phyloP scores from a whole-genome alignment of 1,284 basidiomycete genomes.

The Ceratobasidium sp. region DNA sequence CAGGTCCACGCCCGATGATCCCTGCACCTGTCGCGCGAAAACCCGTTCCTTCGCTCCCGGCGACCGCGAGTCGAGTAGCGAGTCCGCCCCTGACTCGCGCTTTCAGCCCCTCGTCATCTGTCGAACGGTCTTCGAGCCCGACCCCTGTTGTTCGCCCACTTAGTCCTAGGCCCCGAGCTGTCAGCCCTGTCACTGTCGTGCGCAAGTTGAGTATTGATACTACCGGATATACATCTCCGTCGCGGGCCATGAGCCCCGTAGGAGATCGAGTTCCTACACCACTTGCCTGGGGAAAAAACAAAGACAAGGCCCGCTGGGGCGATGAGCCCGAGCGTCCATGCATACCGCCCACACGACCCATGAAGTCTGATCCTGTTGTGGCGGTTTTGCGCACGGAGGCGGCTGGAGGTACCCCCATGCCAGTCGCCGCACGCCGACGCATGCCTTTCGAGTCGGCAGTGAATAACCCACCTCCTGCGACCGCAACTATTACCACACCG shows the following conservation, averaged over 20 bases:
- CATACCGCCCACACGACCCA: neutral
- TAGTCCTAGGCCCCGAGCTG: constrained; percentile 6
- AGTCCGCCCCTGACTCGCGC: constrained; percentile 24
- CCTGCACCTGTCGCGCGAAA: constrained; percentile 38
- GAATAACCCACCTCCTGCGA: constrained; percentile 8
- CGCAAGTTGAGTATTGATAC: constrained; percentile 31
- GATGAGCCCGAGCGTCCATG: constrained; percentile 15
- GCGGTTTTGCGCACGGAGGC: constrained; percentile 30
- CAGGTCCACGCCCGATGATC: constrained; percentile 2
- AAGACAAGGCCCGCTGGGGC: neutral
- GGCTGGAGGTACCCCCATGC: constrained; percentile 33
- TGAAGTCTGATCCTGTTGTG: neutral
- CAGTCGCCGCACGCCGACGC: constrained; percentile 15
- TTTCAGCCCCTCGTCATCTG: constrained; percentile 27
- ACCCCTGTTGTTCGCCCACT: neutral
- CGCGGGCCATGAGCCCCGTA: constrained; percentile 24
- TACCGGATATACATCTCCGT: neutral
- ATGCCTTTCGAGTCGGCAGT: constrained; percentile 35
- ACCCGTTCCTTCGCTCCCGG: constrained; percentile 30
- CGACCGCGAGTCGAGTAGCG: neutral
- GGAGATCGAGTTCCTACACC: constrained; percentile 12
- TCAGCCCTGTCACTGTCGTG: constrained; percentile 27
- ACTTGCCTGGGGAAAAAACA: constrained; percentile 13
- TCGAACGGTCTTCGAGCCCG: constrained; percentile 20
- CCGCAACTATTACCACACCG: constrained; percentile 12